phyloP scores from a whole-genome alignment of 148 eudicot genomes.

The Silene conica region DNA sequence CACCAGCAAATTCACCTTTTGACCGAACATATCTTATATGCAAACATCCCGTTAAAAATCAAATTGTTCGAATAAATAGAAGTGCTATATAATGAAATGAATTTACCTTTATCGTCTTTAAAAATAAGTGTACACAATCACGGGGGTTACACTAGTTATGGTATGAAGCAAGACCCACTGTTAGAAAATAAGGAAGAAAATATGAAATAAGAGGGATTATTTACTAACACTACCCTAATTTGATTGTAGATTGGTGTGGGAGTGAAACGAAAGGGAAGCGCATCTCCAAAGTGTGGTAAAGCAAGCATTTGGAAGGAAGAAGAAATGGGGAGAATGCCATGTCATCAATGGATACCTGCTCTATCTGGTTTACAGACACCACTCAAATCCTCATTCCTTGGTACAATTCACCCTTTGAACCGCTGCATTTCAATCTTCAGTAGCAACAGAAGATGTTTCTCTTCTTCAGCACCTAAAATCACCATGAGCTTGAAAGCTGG shows the following conservation, averaged over 20 bases:
- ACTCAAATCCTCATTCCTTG: constrained; percentile 42
- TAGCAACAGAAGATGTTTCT: constrained; percentile 32
- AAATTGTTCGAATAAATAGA: too few relatives aligned
- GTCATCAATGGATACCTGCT: constrained; percentile 47
- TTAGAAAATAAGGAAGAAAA: too few relatives aligned
- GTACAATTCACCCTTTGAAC: constrained; percentile 1
- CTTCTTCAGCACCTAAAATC: constrained; percentile 43
- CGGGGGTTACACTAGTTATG: too few relatives aligned
- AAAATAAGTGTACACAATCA: too few relatives aligned
- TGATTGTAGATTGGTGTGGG: neutral
- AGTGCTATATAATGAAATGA: too few relatives aligned
- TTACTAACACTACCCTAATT: too few relatives aligned
- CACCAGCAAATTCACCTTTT: too few relatives aligned
- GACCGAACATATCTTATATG: too few relatives aligned
- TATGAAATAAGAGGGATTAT: too few relatives aligned
- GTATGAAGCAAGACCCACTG: too few relatives aligned
- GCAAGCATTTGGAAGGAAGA: neutral
- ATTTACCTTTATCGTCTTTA: too few relatives aligned
- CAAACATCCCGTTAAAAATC: too few relatives aligned
- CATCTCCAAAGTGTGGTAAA: neutral
- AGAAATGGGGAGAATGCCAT: constrained; percentile 71
- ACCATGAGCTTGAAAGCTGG: constrained; percentile 94
- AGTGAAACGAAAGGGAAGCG: neutral
- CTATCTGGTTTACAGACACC: constrained; percentile 33
- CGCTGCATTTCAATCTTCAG: constrained; percentile 15